A percentile compares a stretch with the other conserved stretches of the same genome.
Conservation (phyloP, 768 basidiomycete species). For the Panellus pusillus region DNA sequence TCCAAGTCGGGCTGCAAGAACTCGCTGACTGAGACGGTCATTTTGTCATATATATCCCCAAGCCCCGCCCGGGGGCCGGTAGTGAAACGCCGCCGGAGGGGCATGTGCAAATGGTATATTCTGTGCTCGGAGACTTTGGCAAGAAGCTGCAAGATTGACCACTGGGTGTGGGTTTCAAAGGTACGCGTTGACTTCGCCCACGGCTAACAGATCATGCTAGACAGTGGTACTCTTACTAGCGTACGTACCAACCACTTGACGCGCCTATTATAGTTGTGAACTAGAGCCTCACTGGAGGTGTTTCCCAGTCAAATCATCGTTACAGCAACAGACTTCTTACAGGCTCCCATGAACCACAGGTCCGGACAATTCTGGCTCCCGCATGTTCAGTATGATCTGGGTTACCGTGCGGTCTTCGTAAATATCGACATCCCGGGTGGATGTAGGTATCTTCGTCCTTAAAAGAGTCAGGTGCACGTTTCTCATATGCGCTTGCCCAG, state of each 20-base stretch:
- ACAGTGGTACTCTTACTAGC: conserved; percentile 68
- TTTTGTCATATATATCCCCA: not conserved
- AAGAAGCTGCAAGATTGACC: conserved; percentile 53
- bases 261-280: conserved; percentile 58
- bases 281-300: conserved; percentile 58
- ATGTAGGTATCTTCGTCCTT: conserved; percentile 51
- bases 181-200: not conserved
- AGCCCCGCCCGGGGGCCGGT: conserved; percentile 10
- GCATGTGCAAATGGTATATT: conserved; percentile 63
- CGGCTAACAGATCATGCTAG: conserved; percentile 23
- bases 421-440: conserved; percentile 97
- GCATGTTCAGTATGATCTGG: conserved; percentile 81
- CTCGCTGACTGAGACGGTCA: not conserved
- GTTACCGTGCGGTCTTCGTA: conserved; percentile 86
- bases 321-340: conserved; percentile 4
- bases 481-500: conserved; percentile 35
- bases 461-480: not conserved
- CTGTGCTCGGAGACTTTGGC: conserved; percentile 60
- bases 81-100: too few relatives aligned
- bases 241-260: too few relatives aligned
- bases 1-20: too few relatives aligned
- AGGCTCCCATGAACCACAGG: conserved; percentile 93
- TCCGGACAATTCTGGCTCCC: conserved; percentile 75
- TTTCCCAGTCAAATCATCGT: not conserved
- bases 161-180: conserved; percentile 53